phyloP scores from a whole-genome alignment of 2,329 filamentous ascomycete genomes.

The Pseudocercospora ulei region DNA sequence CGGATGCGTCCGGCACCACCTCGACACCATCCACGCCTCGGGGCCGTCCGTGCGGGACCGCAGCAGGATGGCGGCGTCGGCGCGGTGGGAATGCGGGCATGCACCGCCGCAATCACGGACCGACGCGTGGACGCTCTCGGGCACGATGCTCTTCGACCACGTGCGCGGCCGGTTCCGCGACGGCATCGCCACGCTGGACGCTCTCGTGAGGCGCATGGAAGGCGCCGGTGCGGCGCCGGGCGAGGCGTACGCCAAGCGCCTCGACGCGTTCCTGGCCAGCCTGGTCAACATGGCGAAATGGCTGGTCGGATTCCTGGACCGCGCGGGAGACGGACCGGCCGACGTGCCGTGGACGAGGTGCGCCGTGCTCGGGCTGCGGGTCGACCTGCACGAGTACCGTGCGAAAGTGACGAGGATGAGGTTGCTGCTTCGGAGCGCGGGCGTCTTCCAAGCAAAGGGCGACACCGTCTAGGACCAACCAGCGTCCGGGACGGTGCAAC shows the following conservation, averaged over 20 bases:
- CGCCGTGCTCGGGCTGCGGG: constrained; percentile 16
- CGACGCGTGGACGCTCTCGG: constrained; percentile 6
- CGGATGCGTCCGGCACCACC: neutral
- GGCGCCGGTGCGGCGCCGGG: constrained; percentile 9
- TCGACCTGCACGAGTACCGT: constrained; percentile 21
- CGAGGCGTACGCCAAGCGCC: constrained; percentile 11
- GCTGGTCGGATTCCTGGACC: constrained; percentile 17
- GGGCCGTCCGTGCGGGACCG: neutral
- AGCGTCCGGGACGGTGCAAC: too few relatives aligned
- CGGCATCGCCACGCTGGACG: constrained; percentile 17
- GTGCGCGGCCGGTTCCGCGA: constrained; percentile 14
- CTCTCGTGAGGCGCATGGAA: constrained; percentile 16
- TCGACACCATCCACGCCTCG: neutral
- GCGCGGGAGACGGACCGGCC: constrained; percentile 3
- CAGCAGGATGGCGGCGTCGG: constrained; percentile 1
- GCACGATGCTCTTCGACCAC: constrained; percentile 16
- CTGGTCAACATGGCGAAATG: constrained; percentile 18
- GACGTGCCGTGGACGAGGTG: constrained; percentile 12
- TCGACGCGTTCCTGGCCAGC: constrained; percentile 16
- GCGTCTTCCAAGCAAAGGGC: neutral
- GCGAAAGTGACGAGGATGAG: constrained; percentile 20
- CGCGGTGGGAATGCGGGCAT: neutral
- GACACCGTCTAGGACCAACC: constrained; percentile 3
- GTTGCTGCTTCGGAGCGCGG: constrained; percentile 6
- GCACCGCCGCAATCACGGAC: too few relatives aligned